Evolutionary conservation across 805 yeast genomes (phyloP).

Genomic region (Lipomyces kockii): DNA sequence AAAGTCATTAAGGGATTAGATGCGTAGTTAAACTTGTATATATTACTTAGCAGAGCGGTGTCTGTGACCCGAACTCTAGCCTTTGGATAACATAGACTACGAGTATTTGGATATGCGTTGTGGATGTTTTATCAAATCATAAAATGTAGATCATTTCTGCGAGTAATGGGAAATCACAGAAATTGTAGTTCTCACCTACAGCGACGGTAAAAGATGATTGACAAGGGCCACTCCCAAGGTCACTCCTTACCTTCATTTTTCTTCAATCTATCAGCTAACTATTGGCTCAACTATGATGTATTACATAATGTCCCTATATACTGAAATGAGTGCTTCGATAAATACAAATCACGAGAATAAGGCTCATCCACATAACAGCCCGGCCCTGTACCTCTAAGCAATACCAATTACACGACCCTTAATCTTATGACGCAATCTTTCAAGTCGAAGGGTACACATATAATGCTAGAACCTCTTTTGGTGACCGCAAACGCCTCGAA

Average conservation of each 20-base stretch:
- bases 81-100: not conserved
- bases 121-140: no score
- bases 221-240: no score
- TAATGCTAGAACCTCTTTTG: not conserved
- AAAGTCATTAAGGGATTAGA: constrained; percentile 57
- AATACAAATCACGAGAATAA: not conserved
- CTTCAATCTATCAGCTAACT: no score
- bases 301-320: not conserved
- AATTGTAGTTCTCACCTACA: no score
- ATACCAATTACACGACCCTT: not conserved
- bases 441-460: not conserved
- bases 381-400: not conserved
- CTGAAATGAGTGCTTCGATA: not conserved
- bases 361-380: not conserved
- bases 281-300: not conserved
- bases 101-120: no score
- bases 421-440: not conserved
- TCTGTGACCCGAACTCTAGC: not conserved
- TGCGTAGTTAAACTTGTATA: not conserved
- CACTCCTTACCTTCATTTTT: no score
- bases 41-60: not conserved
- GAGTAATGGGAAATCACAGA: no score
- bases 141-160: no score
- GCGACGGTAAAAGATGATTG: no score
- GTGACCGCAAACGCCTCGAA: not conserved